Evolutionary conservation across 2,329 filamentous ascomycete genomes (phyloP), one percentile per base, ranked within the genome.

Genomic region (Sclerotinia trifoliorum): DNA sequence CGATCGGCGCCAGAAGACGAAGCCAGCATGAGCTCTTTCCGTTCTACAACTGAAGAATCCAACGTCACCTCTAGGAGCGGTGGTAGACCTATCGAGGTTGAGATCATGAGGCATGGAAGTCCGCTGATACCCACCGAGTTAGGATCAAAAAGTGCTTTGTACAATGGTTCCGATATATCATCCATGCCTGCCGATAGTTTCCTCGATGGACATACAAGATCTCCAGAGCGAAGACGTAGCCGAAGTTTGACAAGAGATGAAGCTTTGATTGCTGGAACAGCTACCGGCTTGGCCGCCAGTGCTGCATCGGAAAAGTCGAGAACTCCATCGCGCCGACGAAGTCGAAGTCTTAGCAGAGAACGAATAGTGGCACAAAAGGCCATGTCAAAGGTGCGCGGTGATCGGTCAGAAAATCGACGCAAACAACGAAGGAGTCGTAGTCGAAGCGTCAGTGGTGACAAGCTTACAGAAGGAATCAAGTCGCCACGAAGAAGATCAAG

Each of bases 121-220:
- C 94, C 80, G 78, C 85, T 85, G 76, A 89, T 86, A 70, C 87
- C 83, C 74, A 83, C 79, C 60, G 87, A 80, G 80, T 85, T 77
- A 83, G 89, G 80, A 48, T 85, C 80, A 77, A 87, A 79, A 65
- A 93, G 90, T 77, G 81, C 88, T 61, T 84, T 87, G 46, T 84
- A 86, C 17, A 87, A 87, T 73, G 83, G 88, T 63, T 97, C 94
- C 3, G 94, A 97, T 76, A 92, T 98, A 62, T 98, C 94, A 1
- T 90, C 88, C 48, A 90, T 91, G 86, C 89, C 89, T 44, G 83
- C 88, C n/a, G 88, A 91, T 77, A 90, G 87, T 76, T 85, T 90
- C 80, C 81, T 91, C 15, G 89, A 89, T 71, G 84, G 83, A 49
- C 73, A 74, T 19, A 70, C 74, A 39, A 62, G 66, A 71, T 76